Evolutionary conservation across 2,329 filamentous ascomycete species (phyloP).

Genomic region (Cryphonectria japonica): DNA sequence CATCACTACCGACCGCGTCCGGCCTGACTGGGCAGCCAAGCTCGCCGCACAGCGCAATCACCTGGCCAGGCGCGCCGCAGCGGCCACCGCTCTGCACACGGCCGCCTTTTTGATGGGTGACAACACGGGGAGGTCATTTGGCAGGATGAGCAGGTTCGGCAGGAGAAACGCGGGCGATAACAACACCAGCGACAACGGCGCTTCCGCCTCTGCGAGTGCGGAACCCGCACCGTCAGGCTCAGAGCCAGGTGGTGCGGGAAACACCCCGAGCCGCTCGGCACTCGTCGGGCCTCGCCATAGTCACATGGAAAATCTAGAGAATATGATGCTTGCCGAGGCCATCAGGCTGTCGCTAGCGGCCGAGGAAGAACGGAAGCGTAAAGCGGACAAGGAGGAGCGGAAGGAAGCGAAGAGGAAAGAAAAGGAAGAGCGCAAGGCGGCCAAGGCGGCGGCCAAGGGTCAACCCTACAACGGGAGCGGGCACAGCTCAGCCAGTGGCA

Average conservation of each 20-base stretch:
- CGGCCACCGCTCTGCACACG: slow-evolving; percentile 91
- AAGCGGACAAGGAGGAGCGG: slow-evolving; percentile 76
- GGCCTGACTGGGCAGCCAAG: slow-evolving; percentile 94
- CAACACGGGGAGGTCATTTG: slow-evolving; percentile 54
- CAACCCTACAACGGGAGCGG: slow-evolving; percentile 45
- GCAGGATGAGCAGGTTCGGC: slow-evolving; percentile 58
- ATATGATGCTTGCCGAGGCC: slow-evolving; percentile 98
- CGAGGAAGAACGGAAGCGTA: slow-evolving; percentile 89
- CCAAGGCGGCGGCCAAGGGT: slow-evolving; percentile 62
- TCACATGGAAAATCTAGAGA: slow-evolving; percentile 86
- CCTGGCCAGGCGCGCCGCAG: slow-evolving; percentile 82
- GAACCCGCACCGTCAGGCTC: slow-evolving; percentile 34
- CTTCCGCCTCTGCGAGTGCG: slow-evolving; percentile 35
- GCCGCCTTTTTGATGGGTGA: slow-evolving; percentile 89
- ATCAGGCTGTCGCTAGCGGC: slow-evolving; percentile 88
- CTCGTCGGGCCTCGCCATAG: slow-evolving; percentile 36
- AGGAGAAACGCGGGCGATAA: slow-evolving; percentile 55
- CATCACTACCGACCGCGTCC: slow-evolving; percentile 88
- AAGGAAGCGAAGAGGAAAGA: slow-evolving; percentile 86
- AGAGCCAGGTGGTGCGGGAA: slow-evolving; percentile 41
- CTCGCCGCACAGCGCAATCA: slow-evolving; percentile 83
- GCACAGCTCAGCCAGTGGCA: slow-evolving; percentile 60
- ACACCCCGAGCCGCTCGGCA: slow-evolving; percentile 36
- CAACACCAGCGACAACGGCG: slow-evolving; percentile 35
- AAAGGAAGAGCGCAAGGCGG: slow-evolving; percentile 80